Evolutionary conservation across 2,329 filamentous ascomycete species (phyloP), one percentile per base, ranked within the genome.

Genomic region (Leptographium flavum): DNA sequence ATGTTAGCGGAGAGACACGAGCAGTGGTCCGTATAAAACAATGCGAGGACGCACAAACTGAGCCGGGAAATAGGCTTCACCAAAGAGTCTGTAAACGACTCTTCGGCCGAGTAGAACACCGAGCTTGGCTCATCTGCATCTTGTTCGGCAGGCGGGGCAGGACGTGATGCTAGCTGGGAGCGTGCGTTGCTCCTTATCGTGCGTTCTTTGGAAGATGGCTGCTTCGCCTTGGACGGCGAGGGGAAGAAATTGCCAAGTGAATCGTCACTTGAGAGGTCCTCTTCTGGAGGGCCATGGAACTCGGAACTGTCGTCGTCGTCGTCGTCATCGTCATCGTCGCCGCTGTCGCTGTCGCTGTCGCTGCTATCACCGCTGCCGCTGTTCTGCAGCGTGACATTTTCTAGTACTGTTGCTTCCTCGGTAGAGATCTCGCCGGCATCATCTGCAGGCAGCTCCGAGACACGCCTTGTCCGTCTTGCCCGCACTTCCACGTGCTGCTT

Each of bases 71-170:
- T 13, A 1, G 39, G 37, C 7, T 39, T 40, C 6, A 35, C 28
- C 4, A 45, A 36, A n/a, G 9, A 17, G 10, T 45, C 39, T 0
- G 36, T 8, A 3, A 45, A 23, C 1, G 46, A 49, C 19, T 52
- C 51, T 11, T 49, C 47, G 1, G 51, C 51, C 2, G 51, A 51
- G 35, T 49, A 52, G 38, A 52, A 52, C 4, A 51, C 7, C 1
- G 49, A 48, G 39, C 51, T 52, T 9, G 32, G 40, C 10, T 51
- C 50, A 1, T 49, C 49, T 4, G 6, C 7, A 14, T 7, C 15
- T 23, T 13, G 36, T 21, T 28, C 11, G 17, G 23, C 17, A 6
- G 10, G 1, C 10, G 13, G 4, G n/a, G 11, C 7, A 7, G 13
- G 22, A 11, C 13, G 23, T 15, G 33, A 30, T 11, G 10, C 11